Evolutionary conservation across 2,329 filamentous ascomycete species (phyloP), one percentile per base, ranked within the genome.

Genomic region (Nectriaceae sp.): DNA sequence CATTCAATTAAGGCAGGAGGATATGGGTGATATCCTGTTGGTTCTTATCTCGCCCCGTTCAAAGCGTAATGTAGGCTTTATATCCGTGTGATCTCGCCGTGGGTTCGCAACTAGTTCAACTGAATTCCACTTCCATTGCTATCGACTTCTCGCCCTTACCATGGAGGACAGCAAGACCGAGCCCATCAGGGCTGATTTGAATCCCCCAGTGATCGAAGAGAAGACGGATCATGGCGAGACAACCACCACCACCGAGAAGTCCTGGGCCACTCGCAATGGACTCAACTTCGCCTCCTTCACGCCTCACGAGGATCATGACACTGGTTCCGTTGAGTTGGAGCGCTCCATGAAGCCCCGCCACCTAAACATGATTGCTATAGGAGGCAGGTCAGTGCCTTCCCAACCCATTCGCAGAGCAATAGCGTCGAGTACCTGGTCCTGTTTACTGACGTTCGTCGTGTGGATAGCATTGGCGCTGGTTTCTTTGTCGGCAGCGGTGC

Each of bases 401-500:
- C n/a, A 15, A 8, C 31, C 40, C 33, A 29, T 42, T 2, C 11
- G 31, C 31, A 15, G 19, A 13, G 16, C 5, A 3, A 2, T 21
- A 31, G 8, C 26, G 26, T 31, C 26, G 26, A n/a, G n/a, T n/a
- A n/a, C n/a, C n/a, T 15, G 26, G 26, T 31, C 26, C 26, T 31
- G 26, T 5, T 26, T 29, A 29, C 49, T 51, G 20, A 51, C 45
- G 4, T 37, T 6, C 4, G 18, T 20, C n/a, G 18, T 24, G 4
- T 4, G 3, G 24, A 50, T 21, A 50, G 47, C 20, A 84, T 84
- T 39, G 80, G 80, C 62, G 80, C 80, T 51, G 80, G 80, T 67
- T 82, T 84, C 72, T 84, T 83, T 66, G 80, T 84, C 53, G 79
- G 80, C 59, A 79, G 79, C 50, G 64, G 70, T 53, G 78, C 77